These are phyloP conservation scores for Aureobasidium sp. DNA, from an alignment of 2,329 filamentous ascomycete genomes.

Conservation along the genomic window DNA sequence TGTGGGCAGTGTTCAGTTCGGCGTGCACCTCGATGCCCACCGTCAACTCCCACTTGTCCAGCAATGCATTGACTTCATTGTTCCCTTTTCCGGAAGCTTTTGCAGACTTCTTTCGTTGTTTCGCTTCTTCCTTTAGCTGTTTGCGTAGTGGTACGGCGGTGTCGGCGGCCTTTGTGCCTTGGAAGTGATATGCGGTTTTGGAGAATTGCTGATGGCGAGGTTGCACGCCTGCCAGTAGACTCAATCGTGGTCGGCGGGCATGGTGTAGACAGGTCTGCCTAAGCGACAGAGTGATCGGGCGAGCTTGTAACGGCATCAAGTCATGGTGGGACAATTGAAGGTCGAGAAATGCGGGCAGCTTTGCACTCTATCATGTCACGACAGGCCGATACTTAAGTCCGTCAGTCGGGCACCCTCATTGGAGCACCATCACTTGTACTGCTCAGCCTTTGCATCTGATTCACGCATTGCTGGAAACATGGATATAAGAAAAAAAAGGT, in stretches of 20 bases:
- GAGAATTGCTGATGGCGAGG: background rate
- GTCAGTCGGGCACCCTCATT: background rate
- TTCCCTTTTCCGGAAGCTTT: slow-evolving; percentile 18
- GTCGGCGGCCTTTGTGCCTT: slow-evolving; percentile 9
- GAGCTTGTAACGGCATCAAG: slow-evolving; percentile 13
- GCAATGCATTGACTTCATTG: slow-evolving; percentile 17
- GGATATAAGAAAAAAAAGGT: background rate
- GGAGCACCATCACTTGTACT: background rate
- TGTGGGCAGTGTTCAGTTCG: slow-evolving; percentile 79
- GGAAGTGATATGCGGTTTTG: background rate
- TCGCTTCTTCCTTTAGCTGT: slow-evolving; percentile 35
- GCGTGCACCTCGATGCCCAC: slow-evolving; percentile 97
- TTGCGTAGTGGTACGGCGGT: slow-evolving; percentile 29
- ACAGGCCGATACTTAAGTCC: background rate
- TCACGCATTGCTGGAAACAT: background rate
- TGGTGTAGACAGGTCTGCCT: background rate
- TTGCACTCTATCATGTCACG: background rate
- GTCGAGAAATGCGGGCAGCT: background rate
- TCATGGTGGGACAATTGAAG: slow-evolving; percentile 3
- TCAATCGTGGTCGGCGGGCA: slow-evolving; percentile 1
- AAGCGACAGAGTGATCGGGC: background rate
- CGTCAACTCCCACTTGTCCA: slow-evolving; percentile 76
- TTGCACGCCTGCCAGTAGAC: too few relatives aligned
- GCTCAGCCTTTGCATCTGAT: background rate
- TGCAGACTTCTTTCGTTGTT: slow-evolving; percentile 23